Evolutionary conservation across 2,329 filamentous ascomycete species (phyloP).

Genomic region (Diaporthe citriasiana): DNA sequence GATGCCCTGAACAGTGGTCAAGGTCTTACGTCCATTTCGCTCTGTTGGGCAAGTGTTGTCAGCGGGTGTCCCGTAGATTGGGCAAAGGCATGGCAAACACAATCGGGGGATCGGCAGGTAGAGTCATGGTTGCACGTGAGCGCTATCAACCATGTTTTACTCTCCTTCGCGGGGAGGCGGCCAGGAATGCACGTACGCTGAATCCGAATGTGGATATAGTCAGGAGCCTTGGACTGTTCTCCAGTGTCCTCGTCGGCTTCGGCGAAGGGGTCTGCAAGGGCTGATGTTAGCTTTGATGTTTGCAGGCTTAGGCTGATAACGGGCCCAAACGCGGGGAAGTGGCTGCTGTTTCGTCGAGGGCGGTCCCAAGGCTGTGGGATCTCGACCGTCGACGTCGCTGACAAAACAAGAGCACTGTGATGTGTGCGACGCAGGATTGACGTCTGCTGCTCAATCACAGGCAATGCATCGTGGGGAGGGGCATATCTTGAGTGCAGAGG

Average conservation of each 20-base stretch:
- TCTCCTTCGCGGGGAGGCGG: neutral
- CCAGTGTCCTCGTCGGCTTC: conserved; percentile 99
- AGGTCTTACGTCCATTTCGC: conserved; percentile 99
- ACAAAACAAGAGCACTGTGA: neutral
- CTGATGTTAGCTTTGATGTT: conserved; percentile 48
- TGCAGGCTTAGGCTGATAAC: neutral
- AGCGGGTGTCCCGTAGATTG: neutral
- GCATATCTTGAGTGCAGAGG: neutral
- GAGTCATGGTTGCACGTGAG: conserved; percentile 24
- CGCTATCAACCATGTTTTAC: neutral
- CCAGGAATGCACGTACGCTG: conserved; percentile 81
- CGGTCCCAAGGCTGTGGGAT: neutral
- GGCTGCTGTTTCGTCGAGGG: conserved; percentile 2
- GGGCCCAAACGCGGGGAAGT: conserved; percentile 23
- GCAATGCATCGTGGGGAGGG: neutral
- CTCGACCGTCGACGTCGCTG: neutral
- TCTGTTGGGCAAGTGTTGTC: conserved; percentile 69
- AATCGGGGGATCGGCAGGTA: neutral
- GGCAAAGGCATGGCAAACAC: neutral
- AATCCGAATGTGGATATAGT: conserved; percentile 99
- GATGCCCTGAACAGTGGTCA: conserved; percentile 99
- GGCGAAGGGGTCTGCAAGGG: conserved; percentile 93
- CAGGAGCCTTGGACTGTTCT: conserved; percentile 94
- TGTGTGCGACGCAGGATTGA: neutral
- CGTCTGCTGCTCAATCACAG: neutral